These are phyloP conservation scores for Cadophora gregata DNA, from an alignment of 2,329 filamentous ascomycete genomes.

Conservation along the genomic window DNA sequence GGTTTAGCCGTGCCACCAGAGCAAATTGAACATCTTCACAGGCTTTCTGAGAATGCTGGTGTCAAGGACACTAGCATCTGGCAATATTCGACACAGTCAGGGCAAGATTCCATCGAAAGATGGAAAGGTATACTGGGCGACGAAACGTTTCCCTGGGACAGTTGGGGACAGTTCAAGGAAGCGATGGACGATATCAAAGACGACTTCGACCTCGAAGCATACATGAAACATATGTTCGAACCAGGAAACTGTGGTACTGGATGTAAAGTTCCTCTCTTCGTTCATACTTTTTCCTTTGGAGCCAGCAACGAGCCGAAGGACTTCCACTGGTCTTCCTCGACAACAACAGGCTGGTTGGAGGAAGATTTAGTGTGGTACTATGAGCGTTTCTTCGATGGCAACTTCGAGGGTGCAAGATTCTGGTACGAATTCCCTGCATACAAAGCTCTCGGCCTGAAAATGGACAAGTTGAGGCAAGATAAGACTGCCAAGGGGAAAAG, in stretches of 20 bases:
- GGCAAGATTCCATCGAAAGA: neutral
- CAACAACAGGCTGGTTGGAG: neutral
- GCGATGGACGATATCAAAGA: neutral
- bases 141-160: neutral
- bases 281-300: neutral
- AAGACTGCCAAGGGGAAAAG: neutral
- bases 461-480: neutral
- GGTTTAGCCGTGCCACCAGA: neutral
- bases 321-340: neutral
- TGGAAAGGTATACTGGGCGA: neutral
- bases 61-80: neutral
- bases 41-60: neutral
- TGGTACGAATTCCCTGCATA: conserved; percentile 1
- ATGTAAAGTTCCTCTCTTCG: neutral
- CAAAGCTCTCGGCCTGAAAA: neutral
- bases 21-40: neutral
- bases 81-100: neutral
- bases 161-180: neutral
- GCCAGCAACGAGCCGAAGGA: neutral
- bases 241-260: neutral
- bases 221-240: neutral
- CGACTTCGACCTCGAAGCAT: neutral
- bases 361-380: neutral
- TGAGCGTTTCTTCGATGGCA: neutral
- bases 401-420: neutral